These are phyloP conservation scores for Sugiyamaella pinicola DNA, from an alignment of 1,139 yeast species.

Conservation along the genomic window DNA sequence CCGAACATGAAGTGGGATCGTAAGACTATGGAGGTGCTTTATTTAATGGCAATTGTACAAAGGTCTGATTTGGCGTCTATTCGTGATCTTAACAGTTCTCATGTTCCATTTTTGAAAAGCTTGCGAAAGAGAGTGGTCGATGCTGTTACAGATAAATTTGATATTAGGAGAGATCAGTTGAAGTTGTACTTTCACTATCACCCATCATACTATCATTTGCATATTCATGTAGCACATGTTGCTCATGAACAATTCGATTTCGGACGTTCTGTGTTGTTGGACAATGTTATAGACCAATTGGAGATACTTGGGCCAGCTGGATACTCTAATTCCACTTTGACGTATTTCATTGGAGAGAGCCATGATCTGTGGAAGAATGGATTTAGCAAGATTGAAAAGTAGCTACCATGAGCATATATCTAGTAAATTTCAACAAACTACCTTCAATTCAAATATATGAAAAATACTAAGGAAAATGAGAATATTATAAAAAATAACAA, in stretches of 20 bases:
- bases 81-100: conserved; percentile 67
- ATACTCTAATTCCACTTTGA: conserved; percentile 51
- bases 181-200: conserved; percentile 86
- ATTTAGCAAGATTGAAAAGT: conserved; percentile 8
- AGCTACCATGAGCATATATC: background rate
- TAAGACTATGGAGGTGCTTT: conserved; percentile 64
- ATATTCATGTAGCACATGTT: conserved; percentile 83
- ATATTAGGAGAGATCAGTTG: conserved; percentile 53
- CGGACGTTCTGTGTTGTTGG: conserved; percentile 82
- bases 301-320: conserved; percentile 55
- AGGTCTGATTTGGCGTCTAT: conserved; percentile 71
- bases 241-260: conserved; percentile 72
- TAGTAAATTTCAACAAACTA: too few species aligned
- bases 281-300: conserved; percentile 77
- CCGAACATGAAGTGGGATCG: conserved; percentile 83
- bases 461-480: too few species aligned
- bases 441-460: background rate
- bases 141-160: conserved; percentile 53
- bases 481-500: too few species aligned
- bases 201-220: conserved; percentile 95
- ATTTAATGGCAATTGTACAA: conserved; percentile 76
- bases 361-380: conserved; percentile 67
- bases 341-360: conserved; percentile 70
- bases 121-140: conserved; percentile 51
- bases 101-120: conserved; percentile 57